Conservation (phyloP, 352 stramenopile species). For the Pythium insidiosum region DNA sequence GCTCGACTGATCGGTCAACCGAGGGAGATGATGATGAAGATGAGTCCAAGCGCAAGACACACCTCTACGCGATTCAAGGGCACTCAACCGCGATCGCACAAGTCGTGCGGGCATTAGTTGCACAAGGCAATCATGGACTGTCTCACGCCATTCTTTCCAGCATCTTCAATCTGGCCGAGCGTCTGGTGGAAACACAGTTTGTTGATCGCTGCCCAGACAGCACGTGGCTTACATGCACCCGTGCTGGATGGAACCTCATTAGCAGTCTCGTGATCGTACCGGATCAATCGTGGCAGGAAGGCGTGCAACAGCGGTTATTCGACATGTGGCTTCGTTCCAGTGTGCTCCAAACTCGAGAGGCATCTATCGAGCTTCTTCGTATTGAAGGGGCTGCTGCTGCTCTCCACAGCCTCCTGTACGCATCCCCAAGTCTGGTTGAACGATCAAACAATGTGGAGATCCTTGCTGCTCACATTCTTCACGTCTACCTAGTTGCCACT, state of each 20-base stretch:
- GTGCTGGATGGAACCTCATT: slow-evolving; percentile 74
- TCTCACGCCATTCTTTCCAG: slow-evolving; percentile 47
- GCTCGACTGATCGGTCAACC: slow-evolving; percentile 4
- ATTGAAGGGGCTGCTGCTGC: slow-evolving; percentile 76
- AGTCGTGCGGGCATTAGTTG: slow-evolving; percentile 11
- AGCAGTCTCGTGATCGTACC: slow-evolving; percentile 61
- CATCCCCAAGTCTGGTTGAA: slow-evolving; percentile 19
- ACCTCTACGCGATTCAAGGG: slow-evolving; percentile 75
- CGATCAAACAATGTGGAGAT: slow-evolving; percentile 38
- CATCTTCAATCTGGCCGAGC: slow-evolving; percentile 57
- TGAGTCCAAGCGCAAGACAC: slow-evolving; percentile 35
- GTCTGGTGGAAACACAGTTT: slow-evolving; percentile 77
- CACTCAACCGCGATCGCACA: slow-evolving; percentile 51
- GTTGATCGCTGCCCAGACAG: slow-evolving; percentile 65
- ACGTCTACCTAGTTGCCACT: slow-evolving; percentile 53
- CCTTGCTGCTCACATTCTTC: slow-evolving; percentile 61
- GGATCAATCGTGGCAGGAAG: slow-evolving; percentile 49
- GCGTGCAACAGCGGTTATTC: slow-evolving; percentile 38
- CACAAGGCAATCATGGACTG: slow-evolving; percentile 16
- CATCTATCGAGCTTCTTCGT: slow-evolving; percentile 69
- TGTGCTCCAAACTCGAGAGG: slow-evolving; percentile 71
- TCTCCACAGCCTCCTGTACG: slow-evolving; percentile 48
- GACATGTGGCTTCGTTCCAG: slow-evolving; percentile 73
- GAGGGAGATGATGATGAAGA: slow-evolving; percentile 10
- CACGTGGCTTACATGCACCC: slow-evolving; percentile 83